Evolutionary conservation across 2,329 filamentous ascomycete species (phyloP).

Genomic region (Talaromyces sp.): DNA sequence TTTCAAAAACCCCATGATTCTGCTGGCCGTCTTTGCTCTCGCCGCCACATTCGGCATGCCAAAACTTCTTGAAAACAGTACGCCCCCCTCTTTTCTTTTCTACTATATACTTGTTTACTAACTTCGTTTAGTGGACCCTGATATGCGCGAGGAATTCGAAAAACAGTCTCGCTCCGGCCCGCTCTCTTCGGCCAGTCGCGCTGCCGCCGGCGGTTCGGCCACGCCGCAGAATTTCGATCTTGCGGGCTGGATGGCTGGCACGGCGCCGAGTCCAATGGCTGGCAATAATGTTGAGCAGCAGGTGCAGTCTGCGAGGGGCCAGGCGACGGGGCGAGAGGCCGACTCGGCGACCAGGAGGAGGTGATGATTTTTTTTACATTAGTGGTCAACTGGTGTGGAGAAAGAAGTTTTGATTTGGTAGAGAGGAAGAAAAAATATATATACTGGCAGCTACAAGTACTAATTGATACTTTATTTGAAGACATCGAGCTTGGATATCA

Average conservation of each 20-base stretch:
- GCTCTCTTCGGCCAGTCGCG: slow-evolving; percentile 54
- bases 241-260: slow-evolving; percentile 64
- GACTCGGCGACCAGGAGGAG: slow-evolving; percentile 25
- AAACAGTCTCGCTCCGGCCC: slow-evolving; percentile 76
- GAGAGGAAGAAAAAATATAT: background rate
- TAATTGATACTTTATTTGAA: background rate
- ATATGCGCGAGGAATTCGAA: slow-evolving; percentile 88
- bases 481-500: background rate
- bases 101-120: slow-evolving; percentile 11
- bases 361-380: slow-evolving; percentile 11
- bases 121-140: slow-evolving; percentile 75
- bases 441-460: background rate
- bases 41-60: slow-evolving; percentile 87
- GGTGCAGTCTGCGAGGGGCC: background rate
- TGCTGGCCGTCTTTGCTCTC: slow-evolving; percentile 81
- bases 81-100: slow-evolving; percentile 33
- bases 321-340: slow-evolving; percentile 23
- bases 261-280: slow-evolving; percentile 26
- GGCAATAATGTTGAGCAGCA: slow-evolving; percentile 16
- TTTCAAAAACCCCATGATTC: slow-evolving; percentile 93
- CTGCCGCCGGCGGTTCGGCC: slow-evolving; percentile 51
- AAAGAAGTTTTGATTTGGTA: background rate
- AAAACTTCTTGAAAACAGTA: slow-evolving; percentile 93
- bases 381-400: too few relatives aligned
- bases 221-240: slow-evolving; percentile 51